Base-by-base conservation (phyloP, 495 filamentous ascomycete genomes). In the Aspergillus cristatus region DNA sequence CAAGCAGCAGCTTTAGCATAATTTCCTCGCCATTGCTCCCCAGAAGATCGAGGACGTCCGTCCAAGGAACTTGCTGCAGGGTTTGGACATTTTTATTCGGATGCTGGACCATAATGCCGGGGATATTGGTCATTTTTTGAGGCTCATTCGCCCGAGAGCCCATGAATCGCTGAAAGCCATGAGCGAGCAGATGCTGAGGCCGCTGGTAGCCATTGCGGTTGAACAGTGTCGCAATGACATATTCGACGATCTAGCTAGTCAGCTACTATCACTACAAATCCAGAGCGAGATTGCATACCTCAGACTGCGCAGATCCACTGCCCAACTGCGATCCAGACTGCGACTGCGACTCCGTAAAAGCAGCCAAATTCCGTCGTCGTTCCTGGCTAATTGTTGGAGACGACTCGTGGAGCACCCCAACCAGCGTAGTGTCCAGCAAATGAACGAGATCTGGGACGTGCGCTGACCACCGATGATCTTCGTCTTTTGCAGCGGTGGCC, bases 1-100 rank as follows among this genome's bases (percentile, higher is more conserved):
- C 74, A 3, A 93, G 52, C 14, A 97, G 52, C 18, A 97, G 58
- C 45, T 80, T 72, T 35, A 87, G 68, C 81, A 98, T 93, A 47
- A 87, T 78, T 11, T 72, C 72, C 37, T 94, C 84, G 2, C 89
- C 87, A 43, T 78, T 76, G 42, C 72, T 74, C 0, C 85, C 86
- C 29, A 98, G 59, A 8, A 94, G 60, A 22, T 62, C 58, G 3
- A 89, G 70, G 8, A 91, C 53, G 18, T 79, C 71, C 16, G 72
- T 70, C 91, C 91, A 98, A 24, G 81, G 73, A 3, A 65, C 47
- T 17, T 68, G 51, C 58, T 87, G 93, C 36, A 98, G 56, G 7
- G 65, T 68, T 18, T 72, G 60, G 6, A 88, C 79, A 57, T 87
- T 76, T 7, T 62, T 63, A 45, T 95, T 96, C 1, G 75, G 74